Base-by-base conservation (phyloP, 2,329 filamentous ascomycete species). In the Leptographium wingfieldii region DNA sequence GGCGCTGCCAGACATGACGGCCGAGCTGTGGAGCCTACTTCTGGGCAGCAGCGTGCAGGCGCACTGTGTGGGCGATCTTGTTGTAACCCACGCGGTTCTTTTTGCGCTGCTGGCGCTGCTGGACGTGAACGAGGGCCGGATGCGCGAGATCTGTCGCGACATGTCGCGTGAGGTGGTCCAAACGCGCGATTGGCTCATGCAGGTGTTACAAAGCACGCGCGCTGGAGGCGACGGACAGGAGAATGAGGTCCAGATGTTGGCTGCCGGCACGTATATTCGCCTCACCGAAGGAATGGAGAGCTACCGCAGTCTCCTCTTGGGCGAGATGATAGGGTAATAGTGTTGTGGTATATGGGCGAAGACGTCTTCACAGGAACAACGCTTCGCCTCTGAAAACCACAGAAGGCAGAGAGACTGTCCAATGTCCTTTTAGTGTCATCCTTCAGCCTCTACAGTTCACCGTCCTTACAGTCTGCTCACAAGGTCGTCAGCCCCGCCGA, bases 21-120 rank as follows among this genome's bases (percentile, higher is more conserved):
- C 83, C 11, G 90, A 96, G 72, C 81, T 95, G 22, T 92, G 92
- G 83, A 81, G 87, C 54, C 73, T 99, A n/a, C 75, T 97, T 3
- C 81, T 96, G 0, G 66, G 68, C 46, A 69, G 70, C 35, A 77
- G 80, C 2, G 76, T 96, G 2, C 80, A 87, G 7, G 82, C 77
- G 52, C 73, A 77, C 54, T 77, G 79, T 48, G 76, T 78, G 33
- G 81, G 80, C 1, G 87, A 94, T 63, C 40, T 60, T 29, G 33
- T 55, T 9, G 81, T 96, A 1, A 78, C 90, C 25, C 84, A 87
- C 55, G 87, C 90, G 0, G 77, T 95, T 60, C 74, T 97, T 1
- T 88, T 95, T 61, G 84, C 86, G 1, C 81, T 96, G 61, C 77
- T 96, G 56, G 87, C 89, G 7, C 70, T 96, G 58, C 73, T 99